Conservation (phyloP, 2,329 filamentous ascomycete genomes). For the Penicillium polonicum region DNA sequence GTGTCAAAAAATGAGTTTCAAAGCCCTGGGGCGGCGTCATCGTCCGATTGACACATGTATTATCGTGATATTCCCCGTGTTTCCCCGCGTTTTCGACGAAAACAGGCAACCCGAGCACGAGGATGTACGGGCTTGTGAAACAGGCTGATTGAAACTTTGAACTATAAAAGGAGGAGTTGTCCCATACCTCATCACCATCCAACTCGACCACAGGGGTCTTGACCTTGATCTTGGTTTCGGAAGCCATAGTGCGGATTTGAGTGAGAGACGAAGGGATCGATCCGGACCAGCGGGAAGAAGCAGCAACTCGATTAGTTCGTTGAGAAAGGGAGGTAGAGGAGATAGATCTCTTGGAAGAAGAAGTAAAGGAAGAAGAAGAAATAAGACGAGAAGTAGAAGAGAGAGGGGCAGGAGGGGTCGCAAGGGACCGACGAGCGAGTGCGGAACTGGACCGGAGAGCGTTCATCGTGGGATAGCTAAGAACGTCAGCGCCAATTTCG, state of each 20-base stretch:
- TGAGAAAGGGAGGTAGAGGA: constrained; percentile 26
- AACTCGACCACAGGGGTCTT: constrained; percentile 98
- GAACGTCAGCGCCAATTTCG: constrained; percentile 21
- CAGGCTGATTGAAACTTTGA: constrained; percentile 11
- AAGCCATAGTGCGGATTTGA: constrained; percentile 49
- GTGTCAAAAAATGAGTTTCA: constrained; percentile 6
- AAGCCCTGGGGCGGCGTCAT: not conserved
- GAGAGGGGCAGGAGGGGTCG: constrained; percentile 32
- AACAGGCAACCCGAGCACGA: constrained; percentile 20
- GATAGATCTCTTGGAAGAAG: constrained; percentile 29
- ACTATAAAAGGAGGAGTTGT: constrained; percentile 9
- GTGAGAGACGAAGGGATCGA: constrained; percentile 28
- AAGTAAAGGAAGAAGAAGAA: constrained; percentile 26
- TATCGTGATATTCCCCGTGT: constrained; percentile 25
- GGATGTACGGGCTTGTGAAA: constrained; percentile 24
- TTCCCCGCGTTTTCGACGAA: constrained; percentile 35
- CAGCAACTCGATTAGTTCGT: constrained; percentile 21
- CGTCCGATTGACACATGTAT: constrained; percentile 24
- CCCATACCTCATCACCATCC: constrained; percentile 69
- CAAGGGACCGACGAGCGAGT: constrained; percentile 36
- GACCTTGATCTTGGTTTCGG: constrained; percentile 88
- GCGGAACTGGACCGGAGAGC: constrained; percentile 42
- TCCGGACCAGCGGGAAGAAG: constrained; percentile 33
- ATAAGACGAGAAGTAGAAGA: constrained; percentile 31
- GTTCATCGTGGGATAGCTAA: constrained; percentile 29